Percentiles rank a stretch among this genome's conserved stretches.
Evolutionary conservation across 1,284 basidiomycete species (phyloP).

Genomic region (Trametes versicolor): DNA sequence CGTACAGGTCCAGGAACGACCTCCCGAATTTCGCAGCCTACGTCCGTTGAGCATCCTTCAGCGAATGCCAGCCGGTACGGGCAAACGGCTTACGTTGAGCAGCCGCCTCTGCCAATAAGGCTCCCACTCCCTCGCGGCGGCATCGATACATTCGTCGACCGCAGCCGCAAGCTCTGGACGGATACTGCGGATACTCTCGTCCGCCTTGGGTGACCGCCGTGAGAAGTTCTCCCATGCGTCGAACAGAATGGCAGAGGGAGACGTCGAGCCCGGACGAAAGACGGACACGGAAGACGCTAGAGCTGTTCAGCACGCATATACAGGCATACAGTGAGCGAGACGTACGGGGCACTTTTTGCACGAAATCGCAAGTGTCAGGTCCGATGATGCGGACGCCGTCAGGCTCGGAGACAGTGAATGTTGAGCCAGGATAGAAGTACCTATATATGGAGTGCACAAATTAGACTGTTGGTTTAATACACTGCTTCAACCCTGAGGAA

Average conservation of each 20-base stretch:
- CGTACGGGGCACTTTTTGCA: constrained; percentile 92
- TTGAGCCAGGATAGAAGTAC: constrained; percentile 83
- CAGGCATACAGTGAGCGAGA: constrained; percentile 8
- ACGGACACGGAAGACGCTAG: constrained; percentile 81
- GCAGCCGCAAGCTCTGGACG: constrained; percentile 87
- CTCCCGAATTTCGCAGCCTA: constrained; percentile 96
- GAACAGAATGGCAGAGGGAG: constrained; percentile 91
- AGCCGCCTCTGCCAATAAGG: constrained; percentile 89
- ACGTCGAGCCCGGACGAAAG: constrained; percentile 92
- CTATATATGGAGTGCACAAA: constrained; percentile 49
- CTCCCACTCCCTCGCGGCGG: constrained; percentile 94
- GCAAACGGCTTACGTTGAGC: constrained; percentile 65
- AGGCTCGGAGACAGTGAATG: constrained; percentile 84
- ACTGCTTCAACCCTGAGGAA: constrained; percentile 17
- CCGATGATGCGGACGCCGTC: constrained; percentile 90
- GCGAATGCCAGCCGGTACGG: neutral
- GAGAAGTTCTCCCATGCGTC: constrained; percentile 94
- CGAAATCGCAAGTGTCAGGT: constrained; percentile 84
- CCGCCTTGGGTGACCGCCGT: constrained; percentile 86
- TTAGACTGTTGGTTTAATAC: neutral
- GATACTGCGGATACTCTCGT: constrained; percentile 92
- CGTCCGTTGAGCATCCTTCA: neutral
- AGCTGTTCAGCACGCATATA: constrained; percentile 22
- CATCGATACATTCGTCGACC: constrained; percentile 93
- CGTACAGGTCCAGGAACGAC: constrained; percentile 92